These are phyloP conservation scores for Pythium coloratum DNA, from an alignment of 352 stramenopile species.

Conservation along the genomic window DNA sequence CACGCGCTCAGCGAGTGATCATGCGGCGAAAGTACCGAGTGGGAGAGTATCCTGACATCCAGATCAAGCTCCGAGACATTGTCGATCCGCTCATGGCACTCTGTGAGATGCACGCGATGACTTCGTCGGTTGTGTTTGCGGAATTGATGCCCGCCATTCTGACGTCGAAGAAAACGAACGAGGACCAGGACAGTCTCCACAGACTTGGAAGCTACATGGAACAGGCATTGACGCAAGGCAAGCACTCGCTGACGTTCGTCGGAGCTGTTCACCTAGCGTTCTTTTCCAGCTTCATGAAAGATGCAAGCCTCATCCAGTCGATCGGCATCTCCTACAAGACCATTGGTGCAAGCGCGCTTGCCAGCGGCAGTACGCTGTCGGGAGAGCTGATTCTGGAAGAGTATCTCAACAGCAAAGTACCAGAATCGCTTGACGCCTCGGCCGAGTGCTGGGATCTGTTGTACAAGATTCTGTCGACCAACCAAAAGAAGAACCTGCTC, in stretches of 20 bases:
- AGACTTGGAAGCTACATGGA: constrained; percentile 20
- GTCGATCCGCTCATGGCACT: constrained; percentile 64
- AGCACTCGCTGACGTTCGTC: constrained; percentile 25
- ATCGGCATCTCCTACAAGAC: constrained; percentile 39
- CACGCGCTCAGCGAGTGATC: constrained; percentile 51
- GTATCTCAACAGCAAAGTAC: constrained; percentile 37
- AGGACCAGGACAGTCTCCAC: background rate
- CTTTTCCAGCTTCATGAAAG: constrained; percentile 41
- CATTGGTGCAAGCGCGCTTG: constrained; percentile 58
- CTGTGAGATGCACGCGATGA: constrained; percentile 47
- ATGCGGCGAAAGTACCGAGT: constrained; percentile 70
- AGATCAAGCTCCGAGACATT: constrained; percentile 72
- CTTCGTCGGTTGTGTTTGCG: constrained; percentile 37
- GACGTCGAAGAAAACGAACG: constrained; percentile 3
- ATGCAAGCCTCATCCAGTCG: constrained; percentile 29
- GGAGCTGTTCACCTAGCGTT: constrained; percentile 45
- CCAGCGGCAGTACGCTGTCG: constrained; percentile 54
- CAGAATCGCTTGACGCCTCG: constrained; percentile 22
- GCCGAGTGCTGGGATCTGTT: constrained; percentile 65
- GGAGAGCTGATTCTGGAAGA: constrained; percentile 73
- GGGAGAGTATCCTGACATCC: constrained; percentile 79
- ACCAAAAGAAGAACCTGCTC: constrained; percentile 68
- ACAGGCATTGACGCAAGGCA: constrained; percentile 7
- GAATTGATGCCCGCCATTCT: constrained; percentile 31
- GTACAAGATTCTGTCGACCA: constrained; percentile 65